Base-by-base conservation (phyloP, 164 flowering plant genomes). In the Chloranthus sessilifolius region DNA sequence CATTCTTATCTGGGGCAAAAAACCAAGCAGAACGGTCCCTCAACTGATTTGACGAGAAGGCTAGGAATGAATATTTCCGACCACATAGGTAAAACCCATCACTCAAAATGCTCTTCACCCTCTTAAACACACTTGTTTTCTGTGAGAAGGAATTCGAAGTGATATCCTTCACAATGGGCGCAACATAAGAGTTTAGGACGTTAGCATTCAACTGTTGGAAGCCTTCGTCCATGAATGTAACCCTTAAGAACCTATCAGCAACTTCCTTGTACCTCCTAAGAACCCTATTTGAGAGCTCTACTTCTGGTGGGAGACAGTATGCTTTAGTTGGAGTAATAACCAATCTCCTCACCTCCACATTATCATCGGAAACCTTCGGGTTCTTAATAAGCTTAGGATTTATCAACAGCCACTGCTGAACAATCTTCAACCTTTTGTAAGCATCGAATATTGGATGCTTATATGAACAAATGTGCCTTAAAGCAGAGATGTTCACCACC, bases 201-300 rank as follows among this genome's bases (percentile, higher is more conserved):
- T 50, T 60, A 3, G 61, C 14, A 56, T 83, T 85, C 14, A 94
- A 66, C 14, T 58, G 74, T 48, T 77, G 83, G 77, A 80, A 56
- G 8, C 94, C 95, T 70, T 94, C 97, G 69, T 94, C 99, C 90
- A 75, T 85, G 55, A 94, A 94, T 8, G 95, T 81, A n/a, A 89
- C 97, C 59, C 97, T 73, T 33, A 89, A 51, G 66, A 94, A 94
- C 15, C 96, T 72, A 69, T 94, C 96, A 1, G 83, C 47, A 16
- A 69, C 62, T 27, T 74, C 62, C 45, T 53, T 87, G 31, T 76
- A 94, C 24, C 81, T 49, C 54, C 97, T 63, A 12, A 89, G 77
- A 43, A 94, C 95, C 66, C 99, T 66, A 55, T 94, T 94, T 12
- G 97, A 87, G 15, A 94, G 89, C 53, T 94, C 99, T 40, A 81